Evolutionary conservation across 129 eudicot species (phyloP), one percentile per base, ranked within the genome.

Genomic region (Erigeron canadensis): DNA sequence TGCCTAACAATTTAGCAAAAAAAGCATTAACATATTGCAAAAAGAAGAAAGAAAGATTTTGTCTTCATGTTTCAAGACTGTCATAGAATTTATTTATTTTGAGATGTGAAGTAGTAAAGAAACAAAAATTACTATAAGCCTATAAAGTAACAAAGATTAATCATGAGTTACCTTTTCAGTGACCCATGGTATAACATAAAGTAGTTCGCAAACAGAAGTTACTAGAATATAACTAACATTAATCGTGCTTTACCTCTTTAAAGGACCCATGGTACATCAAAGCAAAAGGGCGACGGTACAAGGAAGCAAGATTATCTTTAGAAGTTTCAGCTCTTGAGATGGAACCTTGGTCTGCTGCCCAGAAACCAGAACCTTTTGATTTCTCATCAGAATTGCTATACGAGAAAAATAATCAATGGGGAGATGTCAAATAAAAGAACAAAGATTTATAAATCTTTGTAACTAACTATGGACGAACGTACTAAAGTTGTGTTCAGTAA

Each of bases 281-380:
- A 65, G 70, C 93, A 70, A 88, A 86, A 45, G 95, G 98, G 63
- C 94, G 96, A 50, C 88, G 83, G 57, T 88, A 91, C 64, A 91
- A 74, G 44, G 96, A 85, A 60, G 98, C 98, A 75, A 91, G 98
- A 79, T 86, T 88, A 69, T 88, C 96, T 80, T 69, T 81, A 55
- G 94, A 59, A 74, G 56, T 78, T 65, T 81, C 86, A 6, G 74
- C 54, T 17, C 65, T 74, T 43, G 96, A 83, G 19, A 89, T 59
- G 67, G 89, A 78, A 51, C 84, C 86, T 77, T 83, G 78, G 12
- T 83, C 96, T 12, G 89, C 68, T 78, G 77, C 98, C 96, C 98
- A 92, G 17, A 92, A 83, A 42, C 87, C 89, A 12, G 95, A 77
- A 55, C 67, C 88, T 73, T 80, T 93, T 60, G 72, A 62, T 82